Percentiles rank a stretch among this genome's conserved stretches.
Conservation (phyloP, 768 basidiomycete species). For the Lactarius indigo region DNA sequence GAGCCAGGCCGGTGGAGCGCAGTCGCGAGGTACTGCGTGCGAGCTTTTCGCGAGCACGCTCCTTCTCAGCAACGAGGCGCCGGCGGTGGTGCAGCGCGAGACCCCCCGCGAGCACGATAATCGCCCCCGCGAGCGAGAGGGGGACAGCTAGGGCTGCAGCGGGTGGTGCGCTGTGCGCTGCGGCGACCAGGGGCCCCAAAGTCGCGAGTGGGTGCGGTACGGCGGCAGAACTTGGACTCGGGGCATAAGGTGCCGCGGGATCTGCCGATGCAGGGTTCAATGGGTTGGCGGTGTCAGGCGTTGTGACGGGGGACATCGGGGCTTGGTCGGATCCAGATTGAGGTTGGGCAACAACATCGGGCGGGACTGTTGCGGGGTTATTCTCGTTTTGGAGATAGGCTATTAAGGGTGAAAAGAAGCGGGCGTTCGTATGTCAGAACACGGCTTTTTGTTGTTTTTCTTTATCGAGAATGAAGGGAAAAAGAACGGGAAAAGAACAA, state of each 20-base stretch:
- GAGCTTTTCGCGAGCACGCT: conserved; percentile 25
- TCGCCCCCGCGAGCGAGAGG: conserved; percentile 32
- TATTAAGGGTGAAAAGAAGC: neutral
- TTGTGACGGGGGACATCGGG: neutral
- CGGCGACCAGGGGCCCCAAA: conserved; percentile 25
- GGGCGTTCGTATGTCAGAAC: neutral
- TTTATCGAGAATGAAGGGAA: neutral
- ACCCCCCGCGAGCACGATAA: conserved; percentile 30
- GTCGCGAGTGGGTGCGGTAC: conserved; percentile 3
- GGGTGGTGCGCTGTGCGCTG: conserved; percentile 28
- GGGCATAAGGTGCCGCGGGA: neutral
- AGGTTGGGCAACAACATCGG: conserved; percentile 3
- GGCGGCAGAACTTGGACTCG: conserved; percentile 10
- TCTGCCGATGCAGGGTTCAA: neutral
- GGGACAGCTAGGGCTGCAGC: conserved; percentile 36
- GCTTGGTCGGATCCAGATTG: conserved; percentile 8
- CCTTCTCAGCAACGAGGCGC: conserved; percentile 25
- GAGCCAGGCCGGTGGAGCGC: neutral
- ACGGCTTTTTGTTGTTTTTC: neutral
- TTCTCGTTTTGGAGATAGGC: conserved; percentile 9
- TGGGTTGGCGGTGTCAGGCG: neutral
- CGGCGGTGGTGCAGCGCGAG: conserved; percentile 31
- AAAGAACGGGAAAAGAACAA: neutral
- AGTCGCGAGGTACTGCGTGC: neutral
- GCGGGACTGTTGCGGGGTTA: neutral